A percentile compares a stretch with the other conserved stretches of the same genome.
phyloP scores from a whole-genome alignment of 257 asterid genomes.

The Solanum bukasovii region DNA sequence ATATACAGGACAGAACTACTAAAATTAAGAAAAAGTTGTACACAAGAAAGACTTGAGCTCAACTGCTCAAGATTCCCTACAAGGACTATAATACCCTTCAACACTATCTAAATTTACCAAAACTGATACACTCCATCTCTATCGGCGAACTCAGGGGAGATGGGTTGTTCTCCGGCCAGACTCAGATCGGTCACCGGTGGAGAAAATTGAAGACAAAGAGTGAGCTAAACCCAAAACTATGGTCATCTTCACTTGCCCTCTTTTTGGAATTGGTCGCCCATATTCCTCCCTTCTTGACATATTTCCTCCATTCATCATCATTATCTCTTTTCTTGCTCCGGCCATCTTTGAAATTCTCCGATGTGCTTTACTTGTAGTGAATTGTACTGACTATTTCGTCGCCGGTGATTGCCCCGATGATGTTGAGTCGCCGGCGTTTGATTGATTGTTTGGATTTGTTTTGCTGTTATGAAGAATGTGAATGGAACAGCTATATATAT shows the following conservation, averaged over 20 bases:
- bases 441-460: background rate
- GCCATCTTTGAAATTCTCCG: constrained; percentile 25
- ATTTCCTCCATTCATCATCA: constrained; percentile 23
- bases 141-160: background rate
- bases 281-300: background rate
- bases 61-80: background rate
- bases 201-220: constrained; percentile 14
- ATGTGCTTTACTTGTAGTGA: background rate
- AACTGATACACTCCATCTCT: background rate
- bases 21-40: background rate
- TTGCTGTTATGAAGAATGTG: background rate
- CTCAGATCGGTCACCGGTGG: background rate
- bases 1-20: background rate
- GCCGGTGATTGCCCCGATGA: background rate
- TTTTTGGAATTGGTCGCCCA: constrained; percentile 9
- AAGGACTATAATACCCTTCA: background rate
- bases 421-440: background rate
- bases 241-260: constrained; percentile 18
- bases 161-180: background rate
- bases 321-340: constrained; percentile 16
- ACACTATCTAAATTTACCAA: background rate
- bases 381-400: background rate
- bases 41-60: background rate
- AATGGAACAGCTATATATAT: background rate
- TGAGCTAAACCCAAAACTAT: constrained; percentile 8